Conservation (phyloP, 2,329 filamentous ascomycete genomes). For the Escovopsis sp. region DNA sequence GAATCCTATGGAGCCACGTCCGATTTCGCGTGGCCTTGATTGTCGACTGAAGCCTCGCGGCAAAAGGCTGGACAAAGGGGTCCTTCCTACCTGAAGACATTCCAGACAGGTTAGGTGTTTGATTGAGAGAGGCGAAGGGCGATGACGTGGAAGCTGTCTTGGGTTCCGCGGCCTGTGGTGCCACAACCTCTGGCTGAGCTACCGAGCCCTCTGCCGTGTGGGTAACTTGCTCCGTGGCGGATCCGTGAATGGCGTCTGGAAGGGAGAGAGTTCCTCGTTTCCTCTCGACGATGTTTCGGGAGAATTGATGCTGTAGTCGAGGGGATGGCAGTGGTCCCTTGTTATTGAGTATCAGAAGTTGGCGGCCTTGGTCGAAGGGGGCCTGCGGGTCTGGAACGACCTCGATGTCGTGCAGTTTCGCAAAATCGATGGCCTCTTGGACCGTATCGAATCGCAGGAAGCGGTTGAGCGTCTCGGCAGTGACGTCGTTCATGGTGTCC, state of each 20-base stretch:
- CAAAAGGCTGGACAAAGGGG: background rate
- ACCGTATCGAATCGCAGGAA: conserved; percentile 54
- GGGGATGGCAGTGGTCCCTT: conserved; percentile 30
- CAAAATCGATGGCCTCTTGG: conserved; percentile 50
- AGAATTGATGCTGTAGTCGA: conserved; percentile 41
- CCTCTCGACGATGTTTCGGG: conserved; percentile 40
- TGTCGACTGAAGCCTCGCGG: background rate
- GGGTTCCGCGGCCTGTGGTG: background rate
- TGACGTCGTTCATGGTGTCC: conserved; percentile 45
- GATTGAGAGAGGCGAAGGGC: background rate
- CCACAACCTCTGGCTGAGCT: background rate
- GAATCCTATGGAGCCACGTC: background rate
- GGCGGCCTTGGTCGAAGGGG: conserved; percentile 20
- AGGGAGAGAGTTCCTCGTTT: conserved; percentile 41
- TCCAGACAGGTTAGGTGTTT: background rate
- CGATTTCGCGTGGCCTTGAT: background rate
- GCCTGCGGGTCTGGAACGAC: conserved; percentile 27
- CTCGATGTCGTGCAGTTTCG: conserved; percentile 39
- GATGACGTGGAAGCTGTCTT: conserved; percentile 1
- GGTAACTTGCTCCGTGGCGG: conserved; percentile 10
- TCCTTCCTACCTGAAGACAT: conserved; percentile 3
- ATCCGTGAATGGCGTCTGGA: conserved; percentile 40
- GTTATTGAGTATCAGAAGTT: conserved; percentile 31
- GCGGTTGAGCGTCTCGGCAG: conserved; percentile 37
- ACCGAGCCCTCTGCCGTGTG: conserved; percentile 4